Conservation (phyloP, 208 protist species). For the Endotrypanum monterogeii region DNA sequence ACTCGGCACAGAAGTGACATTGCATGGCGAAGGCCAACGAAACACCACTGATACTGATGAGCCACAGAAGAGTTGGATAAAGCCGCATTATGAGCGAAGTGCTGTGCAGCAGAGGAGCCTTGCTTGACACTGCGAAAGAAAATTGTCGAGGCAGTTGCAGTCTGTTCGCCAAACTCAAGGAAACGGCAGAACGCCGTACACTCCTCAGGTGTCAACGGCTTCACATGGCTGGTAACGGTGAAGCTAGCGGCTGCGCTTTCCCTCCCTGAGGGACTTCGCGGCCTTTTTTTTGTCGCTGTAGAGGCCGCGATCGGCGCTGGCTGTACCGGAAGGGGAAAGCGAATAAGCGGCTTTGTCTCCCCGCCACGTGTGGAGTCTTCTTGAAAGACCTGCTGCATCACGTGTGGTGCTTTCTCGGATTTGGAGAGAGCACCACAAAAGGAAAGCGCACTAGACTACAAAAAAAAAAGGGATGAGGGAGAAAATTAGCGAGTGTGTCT, state of each 20-base stretch:
- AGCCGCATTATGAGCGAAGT: background rate
- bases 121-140: background rate
- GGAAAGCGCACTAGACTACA: too few relatives aligned
- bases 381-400: constrained; percentile 31
- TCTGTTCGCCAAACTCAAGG: constrained; percentile 30
- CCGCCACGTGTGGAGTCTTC: background rate
- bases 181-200: constrained; percentile 10
- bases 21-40: constrained; percentile 35
- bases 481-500: background rate
- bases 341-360: constrained; percentile 13
- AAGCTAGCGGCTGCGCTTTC: background rate
- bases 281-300: constrained; percentile 6
- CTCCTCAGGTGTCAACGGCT: constrained; percentile 15
- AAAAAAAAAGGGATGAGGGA: background rate
- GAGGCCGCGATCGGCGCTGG: too few relatives aligned
- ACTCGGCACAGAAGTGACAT: constrained; percentile 62
- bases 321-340: constrained; percentile 14
- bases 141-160: background rate
- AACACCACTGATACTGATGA: constrained; percentile 20
- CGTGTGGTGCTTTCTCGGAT: background rate
- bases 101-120: constrained; percentile 1
- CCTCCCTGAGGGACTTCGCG: constrained; percentile 3
- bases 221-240: background rate
- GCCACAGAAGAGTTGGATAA: background rate
- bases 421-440: constrained; percentile 1